A percentile compares a stretch with the other conserved stretches of the same genome.
Evolutionary conservation across 768 basidiomycete species (phyloP).

Genomic region (Phlebiopsis gigantea): DNA sequence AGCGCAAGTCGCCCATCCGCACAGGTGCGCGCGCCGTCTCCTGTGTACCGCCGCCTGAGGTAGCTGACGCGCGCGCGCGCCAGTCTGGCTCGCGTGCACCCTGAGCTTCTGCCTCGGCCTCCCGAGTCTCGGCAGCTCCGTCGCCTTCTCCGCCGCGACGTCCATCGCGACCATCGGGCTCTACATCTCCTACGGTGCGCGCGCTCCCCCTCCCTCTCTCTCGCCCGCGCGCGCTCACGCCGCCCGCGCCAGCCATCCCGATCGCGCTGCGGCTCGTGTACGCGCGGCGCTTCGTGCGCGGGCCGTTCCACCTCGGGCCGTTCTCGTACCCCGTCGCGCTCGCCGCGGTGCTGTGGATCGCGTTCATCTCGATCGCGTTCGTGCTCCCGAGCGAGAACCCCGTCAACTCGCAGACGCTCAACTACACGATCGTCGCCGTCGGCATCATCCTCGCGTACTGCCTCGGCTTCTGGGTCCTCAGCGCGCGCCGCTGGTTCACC

Average conservation of each 20-base stretch:
- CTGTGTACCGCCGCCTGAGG: background rate
- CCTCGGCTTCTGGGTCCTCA: conserved; percentile 64
- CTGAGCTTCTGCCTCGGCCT: conserved; percentile 71
- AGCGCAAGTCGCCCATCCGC: conserved; percentile 59
- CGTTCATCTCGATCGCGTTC: conserved; percentile 68
- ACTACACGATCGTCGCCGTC: conserved; percentile 73
- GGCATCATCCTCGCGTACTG: conserved; percentile 65
- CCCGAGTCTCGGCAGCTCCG: conserved; percentile 66
- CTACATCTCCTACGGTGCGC: conserved; percentile 79
- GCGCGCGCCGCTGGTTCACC: conserved; percentile 67
- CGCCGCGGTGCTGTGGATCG: conserved; percentile 60
- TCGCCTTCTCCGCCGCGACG: conserved; percentile 57
- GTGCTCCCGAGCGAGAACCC: conserved; percentile 69
- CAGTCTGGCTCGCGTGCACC: conserved; percentile 77
- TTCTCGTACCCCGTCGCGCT: conserved; percentile 59
- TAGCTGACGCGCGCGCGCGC: too few species aligned
- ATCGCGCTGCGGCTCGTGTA: conserved; percentile 65
- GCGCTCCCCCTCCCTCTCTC: conserved; percentile 69
- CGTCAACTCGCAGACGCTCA: conserved; percentile 65
- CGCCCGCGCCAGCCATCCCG: conserved; percentile 47
- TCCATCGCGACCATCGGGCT: conserved; percentile 70
- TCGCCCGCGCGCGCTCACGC: conserved; percentile 47
- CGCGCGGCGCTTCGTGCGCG: conserved; percentile 51
- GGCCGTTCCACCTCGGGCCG: conserved; percentile 66
- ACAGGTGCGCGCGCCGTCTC: conserved; percentile 40